Percentiles rank a stretch among this genome's conserved stretches.
Evolutionary conservation across 2,329 filamentous ascomycete species (phyloP).

Genomic region (Xylariaceae sp.): DNA sequence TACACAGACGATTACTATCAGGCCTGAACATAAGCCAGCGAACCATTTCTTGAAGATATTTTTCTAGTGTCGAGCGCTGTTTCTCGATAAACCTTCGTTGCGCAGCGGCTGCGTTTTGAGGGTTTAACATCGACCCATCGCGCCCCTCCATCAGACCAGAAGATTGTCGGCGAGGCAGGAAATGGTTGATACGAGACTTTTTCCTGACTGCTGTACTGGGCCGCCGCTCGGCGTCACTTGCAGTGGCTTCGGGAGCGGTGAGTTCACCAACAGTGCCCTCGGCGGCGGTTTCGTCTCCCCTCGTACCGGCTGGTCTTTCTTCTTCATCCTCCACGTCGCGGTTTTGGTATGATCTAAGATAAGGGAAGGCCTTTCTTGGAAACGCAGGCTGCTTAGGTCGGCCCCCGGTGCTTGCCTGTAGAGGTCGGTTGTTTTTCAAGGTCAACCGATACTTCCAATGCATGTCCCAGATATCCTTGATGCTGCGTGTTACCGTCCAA

Average conservation of each 20-base stretch:
- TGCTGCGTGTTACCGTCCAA: slow-evolving; percentile 84
- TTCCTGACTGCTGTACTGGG: slow-evolving; percentile 38
- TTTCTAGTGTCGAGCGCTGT: slow-evolving; percentile 81
- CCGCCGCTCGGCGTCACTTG: slow-evolving; percentile 63
- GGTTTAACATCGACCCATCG: slow-evolving; percentile 39
- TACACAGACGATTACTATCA: slow-evolving; percentile 92
- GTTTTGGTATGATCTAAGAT: slow-evolving; percentile 75
- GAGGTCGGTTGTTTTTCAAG: slow-evolving; percentile 76
- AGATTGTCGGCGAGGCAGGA: slow-evolving; percentile 51
- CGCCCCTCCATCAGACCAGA: slow-evolving; percentile 46
- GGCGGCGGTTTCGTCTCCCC: slow-evolving; percentile 34
- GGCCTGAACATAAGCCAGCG: slow-evolving; percentile 94
- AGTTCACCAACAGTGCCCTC: slow-evolving; percentile 40
- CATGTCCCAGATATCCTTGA: slow-evolving; percentile 86
- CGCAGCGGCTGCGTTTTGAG: slow-evolving; percentile 50
- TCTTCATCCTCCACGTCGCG: slow-evolving; percentile 79
- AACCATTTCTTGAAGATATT: slow-evolving; percentile 90
- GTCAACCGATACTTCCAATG: slow-evolving; percentile 92
- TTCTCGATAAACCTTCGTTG: slow-evolving; percentile 69
- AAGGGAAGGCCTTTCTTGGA: slow-evolving; percentile 83
- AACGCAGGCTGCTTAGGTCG: slow-evolving; percentile 84
- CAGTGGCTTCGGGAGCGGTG: slow-evolving; percentile 60
- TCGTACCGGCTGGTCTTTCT: slow-evolving; percentile 38
- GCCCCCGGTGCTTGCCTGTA: slow-evolving; percentile 63
- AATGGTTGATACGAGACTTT: slow-evolving; percentile 50